Percentiles rank a stretch among this genome's conserved stretches.
These are phyloP conservation scores for Amanita pseudoporphyria DNA, from an alignment of 768 basidiomycete genomes.

Conservation along the genomic window DNA sequence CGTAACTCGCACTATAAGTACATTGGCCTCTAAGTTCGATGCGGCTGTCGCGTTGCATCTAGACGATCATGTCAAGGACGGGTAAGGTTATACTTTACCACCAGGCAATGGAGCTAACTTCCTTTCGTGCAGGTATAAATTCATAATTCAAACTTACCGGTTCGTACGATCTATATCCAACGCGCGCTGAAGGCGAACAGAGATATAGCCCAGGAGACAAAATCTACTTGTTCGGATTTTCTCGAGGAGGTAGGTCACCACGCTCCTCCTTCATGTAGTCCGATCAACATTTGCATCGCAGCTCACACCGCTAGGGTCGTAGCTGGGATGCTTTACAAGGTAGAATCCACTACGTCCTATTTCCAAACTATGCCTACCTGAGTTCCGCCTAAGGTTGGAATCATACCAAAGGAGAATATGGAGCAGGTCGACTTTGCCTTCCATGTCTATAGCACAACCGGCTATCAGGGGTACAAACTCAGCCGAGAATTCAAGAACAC, in stretches of 20 bases:
- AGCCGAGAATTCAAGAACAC: conserved; percentile 23
- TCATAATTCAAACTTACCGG: conserved; percentile 17
- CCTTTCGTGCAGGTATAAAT: conserved; percentile 12
- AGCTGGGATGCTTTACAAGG: conserved; percentile 26
- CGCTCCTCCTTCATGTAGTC: neutral
- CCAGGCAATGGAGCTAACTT: neutral
- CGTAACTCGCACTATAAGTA: conserved; percentile 12
- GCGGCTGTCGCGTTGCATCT: conserved; percentile 16
- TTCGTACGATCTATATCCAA: conserved; percentile 1
- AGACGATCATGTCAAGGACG: conserved; percentile 22
- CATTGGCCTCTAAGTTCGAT: conserved; percentile 13
- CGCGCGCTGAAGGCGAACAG: neutral
- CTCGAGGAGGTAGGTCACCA: conserved; percentile 14
- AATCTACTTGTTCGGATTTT: conserved; percentile 23
- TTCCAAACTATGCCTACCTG: neutral
- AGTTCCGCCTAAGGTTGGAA: conserved; percentile 16
- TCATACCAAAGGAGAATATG: conserved; percentile 21
- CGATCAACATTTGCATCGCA: neutral
- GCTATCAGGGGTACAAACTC: conserved; percentile 19
- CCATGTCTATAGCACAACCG: conserved; percentile 21
- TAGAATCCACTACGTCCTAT: neutral
- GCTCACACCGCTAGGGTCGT: conserved; percentile 20
- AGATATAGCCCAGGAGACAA: conserved; percentile 17
- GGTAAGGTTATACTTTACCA: conserved; percentile 10
- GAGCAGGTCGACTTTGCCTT: conserved; percentile 26